Base-by-base conservation (phyloP, 805 yeast species). In the Blastobotrys mokoenaii region DNA sequence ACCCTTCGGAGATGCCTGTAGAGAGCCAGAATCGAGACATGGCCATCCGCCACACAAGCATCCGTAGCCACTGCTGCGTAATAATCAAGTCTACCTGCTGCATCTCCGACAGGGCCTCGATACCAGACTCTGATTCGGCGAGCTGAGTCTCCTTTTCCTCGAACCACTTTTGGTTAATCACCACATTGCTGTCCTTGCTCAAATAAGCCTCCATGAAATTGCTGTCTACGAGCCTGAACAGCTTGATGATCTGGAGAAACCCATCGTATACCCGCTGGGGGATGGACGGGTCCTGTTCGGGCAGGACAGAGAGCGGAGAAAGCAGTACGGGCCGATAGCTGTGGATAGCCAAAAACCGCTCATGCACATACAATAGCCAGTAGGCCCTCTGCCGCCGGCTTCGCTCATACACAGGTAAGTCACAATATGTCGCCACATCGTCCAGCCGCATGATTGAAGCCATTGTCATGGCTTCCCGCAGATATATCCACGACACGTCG, bases 31-130 rank as follows among this genome's bases (percentile, higher is more conserved):
- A 47, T 8, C 38, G 44, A 1, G 43, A 37, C 50, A 44, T 40
- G 30, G 48, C 45, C 46, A 47, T 44, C 42, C 45, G 41, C 51
- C 51, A 47, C 20, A 47, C 47, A 18, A 47, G 37, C 42, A 47
- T 41, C 15, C 47, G 44, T 20, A 47, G 42, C 51, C 51, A 47
- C 32, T 44, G 47, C 41, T 47, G 51, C 3, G 46, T 47, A 8
- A 47, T 45, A 10, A 45, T 45, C 11, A 44, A 36, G 15, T 47
- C 51, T 14, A 41, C 51, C 36, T 47, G 42, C 39, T 47, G 51
- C 45, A 45, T 44, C 25, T 41, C 51, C 12, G 47, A 20, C 32
- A 47, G 43, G n/a, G 16, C 12, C 3, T 40, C 45, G 16, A 45
- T 14, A n/a, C 29, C 47, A 9, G 27, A 29, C 10, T 37, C 40